These are phyloP conservation scores for Blastobotrys illinoisensis DNA, from an alignment of 1,139 yeast species.

Conservation along the genomic window DNA sequence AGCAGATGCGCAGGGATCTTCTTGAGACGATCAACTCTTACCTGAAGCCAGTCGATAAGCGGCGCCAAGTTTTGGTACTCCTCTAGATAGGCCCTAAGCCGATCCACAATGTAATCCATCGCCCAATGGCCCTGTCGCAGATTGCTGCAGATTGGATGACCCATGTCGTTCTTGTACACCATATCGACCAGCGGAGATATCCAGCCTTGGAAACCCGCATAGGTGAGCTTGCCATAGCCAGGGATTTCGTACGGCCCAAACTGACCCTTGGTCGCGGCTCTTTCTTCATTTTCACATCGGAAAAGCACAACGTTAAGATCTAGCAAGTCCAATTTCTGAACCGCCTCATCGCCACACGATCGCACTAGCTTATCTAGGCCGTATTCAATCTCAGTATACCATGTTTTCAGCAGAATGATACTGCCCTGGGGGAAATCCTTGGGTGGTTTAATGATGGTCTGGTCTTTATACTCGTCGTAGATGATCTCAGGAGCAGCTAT, in stretches of 20 bases:
- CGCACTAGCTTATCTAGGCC: conserved; percentile 60
- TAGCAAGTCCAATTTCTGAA: conserved; percentile 51
- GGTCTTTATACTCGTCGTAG: conserved; percentile 34
- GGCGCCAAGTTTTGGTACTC: conserved; percentile 43
- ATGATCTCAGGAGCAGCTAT: conserved; percentile 48
- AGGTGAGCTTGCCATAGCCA: conserved; percentile 61
- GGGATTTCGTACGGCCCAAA: conserved; percentile 77
- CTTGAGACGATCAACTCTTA: conserved; percentile 61
- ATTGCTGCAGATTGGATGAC: conserved; percentile 78
- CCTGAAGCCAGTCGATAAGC: conserved; percentile 63
- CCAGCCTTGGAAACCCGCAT: conserved; percentile 96
- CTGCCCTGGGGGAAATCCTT: conserved; percentile 79
- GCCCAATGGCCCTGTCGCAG: conserved; percentile 88
- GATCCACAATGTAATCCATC: conserved; percentile 60
- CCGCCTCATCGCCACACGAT: conserved; percentile 70
- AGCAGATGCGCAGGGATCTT: conserved; percentile 70
- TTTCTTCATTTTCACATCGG: conserved; percentile 80
- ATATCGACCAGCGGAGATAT: conserved; percentile 59
- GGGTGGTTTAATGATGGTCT: conserved; percentile 51
- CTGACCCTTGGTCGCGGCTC: conserved; percentile 66
- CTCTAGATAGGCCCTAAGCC: conserved; percentile 53
- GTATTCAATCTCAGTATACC: conserved; percentile 49
- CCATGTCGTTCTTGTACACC: conserved; percentile 66
- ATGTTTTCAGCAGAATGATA: conserved; percentile 75
- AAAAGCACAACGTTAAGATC: conserved; percentile 74